phyloP scores from a whole-genome alignment of 257 asterid species.

The Cinchona pubescens region DNA sequence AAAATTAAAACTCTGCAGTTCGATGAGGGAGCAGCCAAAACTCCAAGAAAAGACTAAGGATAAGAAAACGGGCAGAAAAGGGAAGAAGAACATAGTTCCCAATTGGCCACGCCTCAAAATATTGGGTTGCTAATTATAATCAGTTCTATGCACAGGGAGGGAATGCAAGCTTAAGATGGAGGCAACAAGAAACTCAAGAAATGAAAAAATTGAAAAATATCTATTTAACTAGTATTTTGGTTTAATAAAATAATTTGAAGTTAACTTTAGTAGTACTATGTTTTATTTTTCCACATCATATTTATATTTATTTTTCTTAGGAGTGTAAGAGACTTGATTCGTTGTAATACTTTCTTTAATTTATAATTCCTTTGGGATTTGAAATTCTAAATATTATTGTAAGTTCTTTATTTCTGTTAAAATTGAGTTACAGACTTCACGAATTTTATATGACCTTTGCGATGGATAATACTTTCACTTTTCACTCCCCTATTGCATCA shows the following conservation, averaged over 20 bases:
- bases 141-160: neutral
- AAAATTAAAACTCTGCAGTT: neutral
- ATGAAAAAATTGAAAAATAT: neutral
- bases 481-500: too few species aligned
- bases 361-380: neutral
- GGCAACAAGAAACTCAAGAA: neutral
- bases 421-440: neutral
- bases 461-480: too few species aligned
- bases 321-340: neutral
- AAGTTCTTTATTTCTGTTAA: neutral
- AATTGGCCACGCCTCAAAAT: slow-evolving; percentile 21
- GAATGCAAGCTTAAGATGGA: neutral
- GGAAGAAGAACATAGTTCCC: slow-evolving; percentile 11
- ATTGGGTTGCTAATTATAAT: slow-evolving; percentile 18
- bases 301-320: neutral
- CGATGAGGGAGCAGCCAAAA: slow-evolving; percentile 6
- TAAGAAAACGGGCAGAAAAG: neutral
- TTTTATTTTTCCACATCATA: neutral
- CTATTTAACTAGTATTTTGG: neutral
- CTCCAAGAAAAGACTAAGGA: slow-evolving; percentile 8
- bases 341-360: neutral
- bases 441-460: too few species aligned
- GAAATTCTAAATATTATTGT: neutral
- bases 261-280: neutral
- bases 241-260: neutral